Evolutionary conservation across 2,329 filamentous ascomycete species (phyloP), one percentile per base, ranked within the genome.

Genomic region (Byssochlamys sp.): DNA sequence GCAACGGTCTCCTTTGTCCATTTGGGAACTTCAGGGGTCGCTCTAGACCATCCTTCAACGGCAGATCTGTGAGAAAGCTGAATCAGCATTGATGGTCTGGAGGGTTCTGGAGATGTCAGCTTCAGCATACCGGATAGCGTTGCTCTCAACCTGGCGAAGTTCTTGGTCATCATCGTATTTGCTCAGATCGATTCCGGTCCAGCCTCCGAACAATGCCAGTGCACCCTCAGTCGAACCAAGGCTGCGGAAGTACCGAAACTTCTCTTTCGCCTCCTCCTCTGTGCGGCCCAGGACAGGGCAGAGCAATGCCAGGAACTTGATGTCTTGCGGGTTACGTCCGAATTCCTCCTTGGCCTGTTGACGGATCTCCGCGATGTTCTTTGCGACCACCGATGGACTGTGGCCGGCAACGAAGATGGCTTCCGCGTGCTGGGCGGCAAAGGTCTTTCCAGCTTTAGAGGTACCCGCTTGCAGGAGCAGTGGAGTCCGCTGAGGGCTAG

Each of bases 1-100:
- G 84, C 86, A 4, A 90, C 80, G 0, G 84, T 87, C 53, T 82
- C 77, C 68, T 89, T 89, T 0, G 86, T 90, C 87, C 87, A 90
- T 65, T 86, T 88, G 0, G 80, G 75, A 2, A 82, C 81, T 2
- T 77, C 80, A 0, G 84, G 83, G 0, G 81, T 80, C 52, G 81
- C 80, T 51, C 80, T 77, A 1, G 78, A 78, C 77, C 78, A 81
- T 1, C 71, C 70, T 51, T 78, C 74, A 0, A 78, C 78, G 1
- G 78, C 78, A 0, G 75, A 79, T n/a, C 77, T 80, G 26, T 2
- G 35, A 25, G 1, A 27, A 27, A 7, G 24, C 10, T 10, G 3
- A 26, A 4, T 7, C 25, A 45, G 61, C 49, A 66, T 55, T 55
- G 10, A 52, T 7, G 5, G 11, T 27, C 19, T 26, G 50, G 12